Evolutionary conservation across 2,329 filamentous ascomycete genomes (phyloP), one percentile per base, ranked within the genome.

Genomic region (Aspergillus neoniger): DNA sequence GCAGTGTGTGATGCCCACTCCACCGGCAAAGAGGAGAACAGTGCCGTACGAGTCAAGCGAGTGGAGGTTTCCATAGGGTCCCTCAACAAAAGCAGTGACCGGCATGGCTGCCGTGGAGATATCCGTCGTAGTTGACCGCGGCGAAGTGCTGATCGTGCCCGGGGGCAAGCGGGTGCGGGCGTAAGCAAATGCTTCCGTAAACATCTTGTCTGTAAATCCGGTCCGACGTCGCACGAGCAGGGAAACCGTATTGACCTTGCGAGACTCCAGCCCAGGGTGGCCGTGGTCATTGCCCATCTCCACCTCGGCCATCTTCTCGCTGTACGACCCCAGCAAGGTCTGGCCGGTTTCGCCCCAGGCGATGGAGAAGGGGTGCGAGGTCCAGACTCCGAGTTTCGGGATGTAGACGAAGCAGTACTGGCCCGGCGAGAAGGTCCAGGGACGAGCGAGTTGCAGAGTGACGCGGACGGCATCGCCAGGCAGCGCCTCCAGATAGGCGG

Each of bases 1-100:
- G 74, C 96, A 92, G 75, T 98, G 94, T 0, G 94, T 96, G 77
- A 98, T 97, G 63, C 94, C 94, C 3, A 94, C 92, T 55, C 94
- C 91, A 59, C 92, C 93, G 12, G 93, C 92, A 72, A 97, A 92
- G 60, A 98, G 88, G 64, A 98, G 86, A 49, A 88, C 87, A 50
- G 95, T 94, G 39, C 95, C 94, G 77, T 97, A 98, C 10, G 92
- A 96, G 76, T 92, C 88, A 62, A 97, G 87, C 61, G 87, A 87
- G 77, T 96, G 89, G 71, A 91, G 88, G 38, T 88, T 88, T 2
- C 86, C 88, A 73, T 98, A 98, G 0, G 94, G 93, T 0, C 94
- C 94, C 78, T 98, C 94, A 63, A 96, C 86, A 58, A 90, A 86
- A 38, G 91, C 92, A 82, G 25, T 15, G 19, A 55, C 12, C 2